A percentile compares a stretch with the other conserved stretches of the same genome.
These are phyloP conservation scores for Verticillium longisporum DNA, from an alignment of 2,329 filamentous ascomycete species.

Conservation along the genomic window DNA sequence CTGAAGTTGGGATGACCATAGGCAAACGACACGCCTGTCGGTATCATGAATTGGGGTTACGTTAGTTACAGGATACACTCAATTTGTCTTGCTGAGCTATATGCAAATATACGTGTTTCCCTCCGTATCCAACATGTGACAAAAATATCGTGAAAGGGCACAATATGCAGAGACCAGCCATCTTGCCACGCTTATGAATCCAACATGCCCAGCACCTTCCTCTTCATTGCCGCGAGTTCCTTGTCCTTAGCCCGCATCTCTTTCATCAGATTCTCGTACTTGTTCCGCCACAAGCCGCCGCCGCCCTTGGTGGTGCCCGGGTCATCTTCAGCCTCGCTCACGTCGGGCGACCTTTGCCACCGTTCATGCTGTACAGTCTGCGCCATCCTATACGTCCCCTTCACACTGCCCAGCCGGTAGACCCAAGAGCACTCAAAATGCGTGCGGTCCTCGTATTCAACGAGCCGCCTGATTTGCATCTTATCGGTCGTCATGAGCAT, in stretches of 20 bases:
- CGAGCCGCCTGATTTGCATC: conserved; percentile 34
- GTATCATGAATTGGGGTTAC: no score
- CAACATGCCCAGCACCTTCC: not conserved
- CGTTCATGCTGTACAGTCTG: conserved; percentile 36
- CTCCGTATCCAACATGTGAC: not conserved
- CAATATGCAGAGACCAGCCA: not conserved
- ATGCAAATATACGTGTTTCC: no score
- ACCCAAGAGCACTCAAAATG: conserved; percentile 49
- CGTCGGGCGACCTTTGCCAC: conserved; percentile 27
- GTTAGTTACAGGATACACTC: no score
- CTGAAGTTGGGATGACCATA: no score
- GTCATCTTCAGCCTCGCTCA: conserved; percentile 13
- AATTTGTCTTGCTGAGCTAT: no score
- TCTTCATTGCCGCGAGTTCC: not conserved
- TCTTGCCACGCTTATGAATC: not conserved
- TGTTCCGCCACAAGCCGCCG: conserved; percentile 6
- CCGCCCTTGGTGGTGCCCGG: conserved; percentile 9
- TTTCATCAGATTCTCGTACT: not conserved
- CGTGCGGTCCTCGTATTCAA: conserved; percentile 31
- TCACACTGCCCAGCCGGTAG: conserved; percentile 45
- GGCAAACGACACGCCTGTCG: no score
- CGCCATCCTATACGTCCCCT: conserved; percentile 45
- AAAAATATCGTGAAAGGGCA: not conserved
- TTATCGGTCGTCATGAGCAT: conserved; percentile 38
- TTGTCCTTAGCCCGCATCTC: not conserved